Base-by-base conservation (phyloP, 1,284 basidiomycete genomes). In the Boletellus deceptivus region DNA sequence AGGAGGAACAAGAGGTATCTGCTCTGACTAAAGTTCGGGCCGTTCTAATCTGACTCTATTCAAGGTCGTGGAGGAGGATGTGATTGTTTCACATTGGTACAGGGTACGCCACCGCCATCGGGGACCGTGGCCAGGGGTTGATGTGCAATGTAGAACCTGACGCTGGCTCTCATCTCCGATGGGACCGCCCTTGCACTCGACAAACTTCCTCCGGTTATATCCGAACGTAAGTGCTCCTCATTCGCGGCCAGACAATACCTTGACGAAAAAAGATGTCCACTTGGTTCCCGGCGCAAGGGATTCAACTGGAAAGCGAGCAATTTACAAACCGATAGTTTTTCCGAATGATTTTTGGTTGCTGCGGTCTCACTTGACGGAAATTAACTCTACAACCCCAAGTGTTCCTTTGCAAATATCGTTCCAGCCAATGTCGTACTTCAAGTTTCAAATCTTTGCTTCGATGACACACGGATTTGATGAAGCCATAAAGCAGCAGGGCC, bases 311-410 rank as follows among this genome's bases (percentile, higher is more conserved):
- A 76, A 75, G 7, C 77, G 76, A 57, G 82, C 78, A 8, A 83
- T 76, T 59, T 93, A 95, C 75, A 88, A 84, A 61, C 96, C 96
- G 1, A 86, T 94, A 55, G 67, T 98, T 40, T 98, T 91, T 71
- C 83, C 92, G 7, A 98, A 98, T 67, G 93, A 98, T 66, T 98
- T 98, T 71, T 98, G 94, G 93, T 77, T 86, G 56, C 77, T 94
- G 14, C 83, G 84, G 42, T 86, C 87, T 33, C 87, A 93, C 58
- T 83, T 91, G 59, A 68, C 82, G 52, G 86, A 91, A 62, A 80
- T 96, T 62, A 94, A 95, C 68, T 70, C 75, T 25, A 91, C 90
- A 0, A 90, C 87, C 2, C 73, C 81, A 10, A 74, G 64, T 8
- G 74, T 94, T 2, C 92, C 93, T 2, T 75, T 99, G 10, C 83